Evolutionary conservation across 2,329 filamentous ascomycete genomes (phyloP).

Genomic region (Fusarium sp.): DNA sequence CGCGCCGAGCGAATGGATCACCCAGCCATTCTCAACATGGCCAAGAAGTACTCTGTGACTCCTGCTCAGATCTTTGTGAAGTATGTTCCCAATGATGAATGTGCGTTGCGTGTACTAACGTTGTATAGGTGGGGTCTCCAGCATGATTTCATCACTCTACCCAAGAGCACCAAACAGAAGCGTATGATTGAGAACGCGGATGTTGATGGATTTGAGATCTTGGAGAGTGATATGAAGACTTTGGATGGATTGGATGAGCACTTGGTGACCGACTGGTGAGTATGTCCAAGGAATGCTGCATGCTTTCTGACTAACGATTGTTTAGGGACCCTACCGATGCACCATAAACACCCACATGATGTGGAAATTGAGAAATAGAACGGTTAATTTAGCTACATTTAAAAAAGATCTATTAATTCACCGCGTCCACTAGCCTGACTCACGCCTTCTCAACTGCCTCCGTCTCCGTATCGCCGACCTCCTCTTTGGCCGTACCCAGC

Average conservation of each 20-base stretch:
- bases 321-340: constrained; percentile 52
- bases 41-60: constrained; percentile 77
- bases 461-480: constrained; percentile 1
- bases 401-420: not conserved
- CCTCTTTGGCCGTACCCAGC: not conserved
- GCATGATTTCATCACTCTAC: constrained; percentile 77
- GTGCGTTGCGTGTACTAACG: constrained; percentile 1
- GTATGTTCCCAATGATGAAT: constrained; percentile 44
- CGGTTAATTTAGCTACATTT: not conserved
- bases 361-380: not conserved
- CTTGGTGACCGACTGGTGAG: constrained; percentile 76
- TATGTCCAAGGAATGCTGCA: not conserved
- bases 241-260: constrained; percentile 78
- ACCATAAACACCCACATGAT: constrained; percentile 13
- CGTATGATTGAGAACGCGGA: constrained; percentile 75
- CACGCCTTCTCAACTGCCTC: not conserved
- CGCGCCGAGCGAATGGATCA: constrained; percentile 78
- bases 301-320: constrained; percentile 1
- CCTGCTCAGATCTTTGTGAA: constrained; percentile 79
- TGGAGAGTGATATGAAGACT: constrained; percentile 70
- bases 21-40: constrained; percentile 70
- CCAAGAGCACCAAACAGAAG: constrained; percentile 75
- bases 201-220: constrained; percentile 72
- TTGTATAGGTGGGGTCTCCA: constrained; percentile 77
- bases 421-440: no score